Percentiles rank a stretch among this genome's conserved stretches.
phyloP scores from a whole-genome alignment of 1,139 yeast genomes.

The Candida sanyaensis region DNA sequence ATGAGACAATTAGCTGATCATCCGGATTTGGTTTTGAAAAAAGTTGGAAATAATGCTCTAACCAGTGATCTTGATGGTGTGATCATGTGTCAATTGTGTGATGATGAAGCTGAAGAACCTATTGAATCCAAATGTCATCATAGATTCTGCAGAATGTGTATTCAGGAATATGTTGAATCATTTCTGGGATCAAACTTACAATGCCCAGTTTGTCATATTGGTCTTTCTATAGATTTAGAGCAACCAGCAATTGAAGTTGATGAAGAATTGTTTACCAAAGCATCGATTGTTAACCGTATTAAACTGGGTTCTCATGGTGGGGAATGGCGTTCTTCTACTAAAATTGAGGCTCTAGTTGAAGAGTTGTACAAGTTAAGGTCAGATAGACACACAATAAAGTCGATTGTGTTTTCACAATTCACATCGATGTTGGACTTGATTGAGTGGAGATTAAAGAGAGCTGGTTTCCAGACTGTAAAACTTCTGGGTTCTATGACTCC shows the following conservation, averaged over 20 bases:
- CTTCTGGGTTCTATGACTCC: conserved; percentile 97
- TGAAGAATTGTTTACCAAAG: conserved; percentile 62
- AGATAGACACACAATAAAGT: conserved; percentile 84
- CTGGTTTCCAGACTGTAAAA: conserved; percentile 92
- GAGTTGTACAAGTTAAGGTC: conserved; percentile 86
- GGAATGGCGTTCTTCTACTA: conserved; percentile 90
- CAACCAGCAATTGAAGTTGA: conserved; percentile 87
- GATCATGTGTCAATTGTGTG: conserved; percentile 88
- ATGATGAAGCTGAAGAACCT: conserved; percentile 97
- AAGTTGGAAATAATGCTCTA: conserved; percentile 49
- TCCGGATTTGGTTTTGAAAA: conserved; percentile 88
- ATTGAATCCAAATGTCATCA: conserved; percentile 94
- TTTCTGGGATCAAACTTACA: conserved; percentile 67
- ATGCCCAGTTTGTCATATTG: conserved; percentile 96
- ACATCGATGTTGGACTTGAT: conserved; percentile 95
- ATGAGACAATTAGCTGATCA: conserved; percentile 99
- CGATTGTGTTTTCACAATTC: conserved; percentile 95
- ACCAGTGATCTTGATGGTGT: conserved; percentile 52
- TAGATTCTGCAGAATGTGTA: conserved; percentile 87
- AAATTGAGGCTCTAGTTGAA: conserved; percentile 93
- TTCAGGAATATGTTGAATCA: conserved; percentile 85
- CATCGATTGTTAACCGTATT: conserved; percentile 86
- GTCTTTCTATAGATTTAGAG: conserved; percentile 82
- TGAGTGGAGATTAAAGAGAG: conserved; percentile 91
- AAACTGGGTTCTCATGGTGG: conserved; percentile 72